Evolutionary conservation across 305 asterid genomes (phyloP), one percentile per base, ranked within the genome.

Genomic region (Fraxinus sp.): DNA sequence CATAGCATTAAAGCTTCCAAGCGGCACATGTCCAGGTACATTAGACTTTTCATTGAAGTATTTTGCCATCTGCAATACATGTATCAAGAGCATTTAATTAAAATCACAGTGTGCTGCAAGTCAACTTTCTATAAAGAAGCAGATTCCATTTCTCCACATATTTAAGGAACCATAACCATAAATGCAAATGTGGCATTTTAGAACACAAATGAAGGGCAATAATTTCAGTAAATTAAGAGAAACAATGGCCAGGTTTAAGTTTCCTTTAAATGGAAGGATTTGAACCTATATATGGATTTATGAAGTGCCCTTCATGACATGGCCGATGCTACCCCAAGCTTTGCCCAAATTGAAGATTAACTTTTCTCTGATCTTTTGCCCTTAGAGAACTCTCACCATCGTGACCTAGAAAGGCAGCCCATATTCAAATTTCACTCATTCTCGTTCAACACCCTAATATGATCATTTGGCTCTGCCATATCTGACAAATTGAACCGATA

Each of bases 1-100:
- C 99, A 96, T 96, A 16, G 99, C 96, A 79, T 96, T 96, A 81
- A 94, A 94, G 92, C 98, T 91, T 83, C 99, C 99, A 32, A 94
- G 97, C 14, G 99, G 99, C 77, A 91, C 86, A 78, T 85, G 85
- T 72, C 96, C 98, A 30, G 93, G 89, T 80, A 96, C 87, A 82
- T 83, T 77, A n/a, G 98, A 91, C 82, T 82, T 87, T 78, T 93
- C 96, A 41, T 94, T 96, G 92, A 91, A 94, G 90, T 87, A 89
- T 79, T 87, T 93, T 75, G 97, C 96, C 98, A 96, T 96, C 99
- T 96, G 94, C 79, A 86, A 81, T 64, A 71, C 89, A 83, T 84
- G 84, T n/a, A 78, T 9, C 32, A 59, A 82, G 77, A 79, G 64
- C 41, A 79, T 82, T 83, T 79, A 18, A 80, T 43, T 36, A 82